Conservation (phyloP, 2,329 filamentous ascomycete genomes). For the Cercospora zeina region DNA sequence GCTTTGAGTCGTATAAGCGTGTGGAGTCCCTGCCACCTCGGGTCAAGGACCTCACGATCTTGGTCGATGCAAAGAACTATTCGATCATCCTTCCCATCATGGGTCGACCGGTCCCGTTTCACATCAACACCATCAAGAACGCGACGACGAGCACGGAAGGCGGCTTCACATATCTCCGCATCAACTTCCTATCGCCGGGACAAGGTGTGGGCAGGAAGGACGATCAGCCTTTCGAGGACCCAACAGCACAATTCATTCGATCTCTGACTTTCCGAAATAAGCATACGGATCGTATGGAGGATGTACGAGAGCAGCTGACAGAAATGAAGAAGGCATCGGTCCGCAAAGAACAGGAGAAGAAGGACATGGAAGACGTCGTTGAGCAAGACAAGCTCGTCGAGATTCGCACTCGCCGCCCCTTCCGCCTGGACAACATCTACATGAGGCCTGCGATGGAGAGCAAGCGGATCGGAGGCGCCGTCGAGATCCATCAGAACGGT, state of each 20-base stretch:
- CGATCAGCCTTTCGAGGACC: conserved; percentile 96
- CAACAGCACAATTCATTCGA: conserved; percentile 90
- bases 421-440: conserved; percentile 89
- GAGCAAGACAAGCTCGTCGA: conserved; percentile 97
- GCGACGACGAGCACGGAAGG: conserved; percentile 96
- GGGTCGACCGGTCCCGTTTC: conserved; percentile 95
- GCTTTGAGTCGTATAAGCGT: conserved; percentile 97
- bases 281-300: conserved; percentile 82
- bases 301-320: conserved; percentile 89
- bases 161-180: conserved; percentile 87
- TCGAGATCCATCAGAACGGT: conserved; percentile 99
- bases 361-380: conserved; percentile 98
- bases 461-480: conserved; percentile 91
- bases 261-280: conserved; percentile 93
- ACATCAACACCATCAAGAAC: conserved; percentile 98
- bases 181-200: conserved; percentile 96
- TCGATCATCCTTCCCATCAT: conserved; percentile 95
- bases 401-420: conserved; percentile 88
- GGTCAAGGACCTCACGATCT: conserved; percentile 81
- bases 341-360: conserved; percentile 96
- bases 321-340: conserved; percentile 92
- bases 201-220: conserved; percentile 97
- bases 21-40: conserved; percentile 87
- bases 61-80: conserved; percentile 85
- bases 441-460: conserved; percentile 93